Conservation (phyloP, 805 yeast species). For the Danielozyma ontarioensis region DNA sequence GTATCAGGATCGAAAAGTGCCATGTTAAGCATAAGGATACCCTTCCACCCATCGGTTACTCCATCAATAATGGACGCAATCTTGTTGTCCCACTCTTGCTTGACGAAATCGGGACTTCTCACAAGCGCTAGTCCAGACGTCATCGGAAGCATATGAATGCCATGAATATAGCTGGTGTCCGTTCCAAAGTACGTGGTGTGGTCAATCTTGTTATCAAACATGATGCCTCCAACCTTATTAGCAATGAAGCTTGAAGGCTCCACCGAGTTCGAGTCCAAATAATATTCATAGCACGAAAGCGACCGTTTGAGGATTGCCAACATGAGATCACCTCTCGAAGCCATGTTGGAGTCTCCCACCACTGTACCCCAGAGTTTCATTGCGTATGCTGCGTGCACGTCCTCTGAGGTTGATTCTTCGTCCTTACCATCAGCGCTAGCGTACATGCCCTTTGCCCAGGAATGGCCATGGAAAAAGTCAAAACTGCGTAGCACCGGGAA, state of each 20-base stretch:
- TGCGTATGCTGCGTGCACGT: conserved; percentile 63
- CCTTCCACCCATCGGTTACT: conserved; percentile 2
- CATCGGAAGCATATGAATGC: conserved; percentile 73
- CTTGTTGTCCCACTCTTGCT: conserved; percentile 1
- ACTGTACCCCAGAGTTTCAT: conserved; percentile 66
- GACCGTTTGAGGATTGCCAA: conserved; percentile 51
- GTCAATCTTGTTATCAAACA: conserved; percentile 67
- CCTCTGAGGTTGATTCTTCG: conserved; percentile 69
- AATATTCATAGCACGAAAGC: conserved; percentile 52
- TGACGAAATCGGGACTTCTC: conserved; percentile 43
- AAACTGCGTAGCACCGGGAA: conserved; percentile 65
- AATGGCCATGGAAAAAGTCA: conserved; percentile 71
- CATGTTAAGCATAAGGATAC: conserved; percentile 2
- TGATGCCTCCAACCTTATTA: conserved; percentile 64
- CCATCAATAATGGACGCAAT: background rate
- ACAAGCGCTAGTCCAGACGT: conserved; percentile 58
- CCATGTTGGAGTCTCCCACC: conserved; percentile 48
- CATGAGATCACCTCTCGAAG: conserved; percentile 53
- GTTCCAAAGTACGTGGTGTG: conserved; percentile 69
- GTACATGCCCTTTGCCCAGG: conserved; percentile 69
- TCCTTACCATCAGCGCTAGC: conserved; percentile 64
- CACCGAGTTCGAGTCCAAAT: conserved; percentile 33
- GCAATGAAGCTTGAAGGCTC: conserved; percentile 47
- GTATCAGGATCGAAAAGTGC: conserved; percentile 1
- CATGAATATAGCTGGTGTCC: conserved; percentile 60